Conservation (phyloP, 805 yeast species). For the Dipodascopsis uninucleata region DNA sequence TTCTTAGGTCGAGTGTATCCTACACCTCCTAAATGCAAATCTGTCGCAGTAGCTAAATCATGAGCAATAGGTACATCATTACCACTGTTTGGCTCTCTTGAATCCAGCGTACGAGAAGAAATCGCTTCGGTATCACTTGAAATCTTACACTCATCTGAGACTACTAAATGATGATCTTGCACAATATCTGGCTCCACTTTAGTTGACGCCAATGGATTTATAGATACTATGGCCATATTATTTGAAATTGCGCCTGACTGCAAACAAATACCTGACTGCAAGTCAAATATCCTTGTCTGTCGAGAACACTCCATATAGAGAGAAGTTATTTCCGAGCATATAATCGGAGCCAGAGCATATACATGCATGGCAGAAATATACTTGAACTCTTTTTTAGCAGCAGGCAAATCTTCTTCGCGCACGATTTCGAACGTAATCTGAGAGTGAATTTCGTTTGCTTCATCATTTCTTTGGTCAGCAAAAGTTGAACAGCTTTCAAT, state of each 20-base stretch:
- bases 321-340: constrained; percentile 1
- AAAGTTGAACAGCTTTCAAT: constrained; percentile 4
- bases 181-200: constrained; percentile 1
- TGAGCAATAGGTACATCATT: no score
- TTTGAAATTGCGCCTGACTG: background rate
- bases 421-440: constrained; percentile 15
- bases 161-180: background rate
- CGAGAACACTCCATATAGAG: background rate
- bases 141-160: no score
- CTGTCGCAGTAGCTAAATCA: no score
- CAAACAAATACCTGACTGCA: constrained; percentile 8
- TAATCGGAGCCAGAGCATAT: constrained; percentile 19
- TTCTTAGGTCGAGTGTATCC: no score
- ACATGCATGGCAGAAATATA: constrained; percentile 12
- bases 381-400: constrained; percentile 11
- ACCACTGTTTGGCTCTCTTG: no score
- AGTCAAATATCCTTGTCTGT: constrained; percentile 1
- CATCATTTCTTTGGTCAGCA: constrained; percentile 1
- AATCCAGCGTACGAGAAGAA: no score
- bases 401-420: constrained; percentile 20
- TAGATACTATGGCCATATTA: background rate
- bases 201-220: constrained; percentile 1
- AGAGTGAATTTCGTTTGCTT: background rate
- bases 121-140: no score
- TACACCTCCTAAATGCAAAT: no score